These are phyloP conservation scores for Plectosphaerella sp. DNA, from an alignment of 2,329 filamentous ascomycete genomes.

Conservation along the genomic window DNA sequence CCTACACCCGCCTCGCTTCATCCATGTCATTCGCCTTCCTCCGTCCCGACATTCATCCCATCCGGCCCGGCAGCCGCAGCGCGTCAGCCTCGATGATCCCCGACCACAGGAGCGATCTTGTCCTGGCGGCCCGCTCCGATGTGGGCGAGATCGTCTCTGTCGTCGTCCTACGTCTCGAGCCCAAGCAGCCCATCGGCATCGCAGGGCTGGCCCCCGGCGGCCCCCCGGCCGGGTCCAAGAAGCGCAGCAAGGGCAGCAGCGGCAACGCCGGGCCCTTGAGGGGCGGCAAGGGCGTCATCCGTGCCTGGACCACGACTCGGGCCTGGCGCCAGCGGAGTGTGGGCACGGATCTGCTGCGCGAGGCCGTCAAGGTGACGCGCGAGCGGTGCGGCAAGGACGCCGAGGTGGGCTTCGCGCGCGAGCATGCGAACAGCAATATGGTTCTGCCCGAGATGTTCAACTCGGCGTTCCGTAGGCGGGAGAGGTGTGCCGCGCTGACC, in stretches of 20 bases:
- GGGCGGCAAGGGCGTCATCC: constrained; percentile 66
- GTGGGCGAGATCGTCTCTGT: constrained; percentile 62
- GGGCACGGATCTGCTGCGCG: constrained; percentile 67
- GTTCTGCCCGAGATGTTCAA: constrained; percentile 62
- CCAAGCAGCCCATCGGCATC: constrained; percentile 15
- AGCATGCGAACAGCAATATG: constrained; percentile 71
- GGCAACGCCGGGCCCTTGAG: constrained; percentile 37
- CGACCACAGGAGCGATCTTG: constrained; percentile 41
- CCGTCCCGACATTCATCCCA: constrained; percentile 20
- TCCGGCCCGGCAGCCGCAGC: constrained; percentile 27
- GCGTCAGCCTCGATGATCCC: constrained; percentile 16
- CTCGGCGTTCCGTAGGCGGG: constrained; percentile 51
- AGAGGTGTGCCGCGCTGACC: constrained; percentile 51
- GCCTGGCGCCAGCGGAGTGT: constrained; percentile 68
- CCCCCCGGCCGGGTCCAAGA: constrained; percentile 16
- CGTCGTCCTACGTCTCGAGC: constrained; percentile 62
- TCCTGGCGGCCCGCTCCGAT: constrained; percentile 65
- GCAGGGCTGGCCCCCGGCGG: constrained; percentile 10
- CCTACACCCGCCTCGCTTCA: constrained; percentile 62
- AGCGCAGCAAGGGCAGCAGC: constrained; percentile 31
- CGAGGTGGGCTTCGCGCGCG: constrained; percentile 66
- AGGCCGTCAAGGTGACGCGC: constrained; percentile 64
- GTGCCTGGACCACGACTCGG: constrained; percentile 75
- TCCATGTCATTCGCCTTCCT: constrained; percentile 60
- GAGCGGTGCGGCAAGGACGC: constrained; percentile 65